Conservation (phyloP, 2,329 filamentous ascomycete species). For the Aaosphaeria pasadenensis region DNA sequence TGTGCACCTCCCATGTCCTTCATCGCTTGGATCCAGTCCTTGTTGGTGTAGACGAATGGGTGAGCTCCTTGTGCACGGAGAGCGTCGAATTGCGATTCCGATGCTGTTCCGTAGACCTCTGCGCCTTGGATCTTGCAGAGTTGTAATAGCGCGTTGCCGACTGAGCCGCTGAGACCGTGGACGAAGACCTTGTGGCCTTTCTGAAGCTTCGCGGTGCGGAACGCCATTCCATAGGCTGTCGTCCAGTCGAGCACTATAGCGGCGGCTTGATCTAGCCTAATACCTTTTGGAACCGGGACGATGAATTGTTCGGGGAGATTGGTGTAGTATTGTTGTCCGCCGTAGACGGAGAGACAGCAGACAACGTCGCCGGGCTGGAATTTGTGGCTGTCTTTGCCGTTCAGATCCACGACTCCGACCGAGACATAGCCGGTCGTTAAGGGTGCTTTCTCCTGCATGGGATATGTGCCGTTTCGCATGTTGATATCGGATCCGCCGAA, state of each 20-base stretch:
- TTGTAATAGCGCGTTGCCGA: constrained; percentile 44
- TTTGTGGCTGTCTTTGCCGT: constrained; percentile 34
- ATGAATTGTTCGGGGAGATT: constrained; percentile 50
- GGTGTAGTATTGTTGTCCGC: constrained; percentile 42
- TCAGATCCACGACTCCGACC: constrained; percentile 41
- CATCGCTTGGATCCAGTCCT: constrained; percentile 49
- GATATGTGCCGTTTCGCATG: constrained; percentile 51
- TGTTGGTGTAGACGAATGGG: constrained; percentile 49
- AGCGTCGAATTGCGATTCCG: constrained; percentile 43
- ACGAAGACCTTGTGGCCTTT: constrained; percentile 49
- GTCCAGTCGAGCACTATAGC: constrained; percentile 48
- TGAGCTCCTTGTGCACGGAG: constrained; percentile 39
- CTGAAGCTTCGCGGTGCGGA: constrained; percentile 36
- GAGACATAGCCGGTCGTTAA: constrained; percentile 51
- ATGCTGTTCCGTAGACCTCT: constrained; percentile 50
- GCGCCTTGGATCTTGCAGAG: constrained; percentile 46
- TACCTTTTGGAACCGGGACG: constrained; percentile 39
- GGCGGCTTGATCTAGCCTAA: constrained; percentile 43
- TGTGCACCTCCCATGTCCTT: constrained; percentile 46
- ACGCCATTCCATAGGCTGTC: constrained; percentile 30
- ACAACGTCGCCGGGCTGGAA: constrained; percentile 23
- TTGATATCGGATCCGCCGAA: constrained; percentile 50
- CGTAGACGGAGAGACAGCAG: constrained; percentile 26
- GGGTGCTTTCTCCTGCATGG: constrained; percentile 45
- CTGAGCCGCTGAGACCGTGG: constrained; percentile 51